Conservation (phyloP, 1,139 yeast species). For the Hemisphaericaspora xylofermentans region DNA sequence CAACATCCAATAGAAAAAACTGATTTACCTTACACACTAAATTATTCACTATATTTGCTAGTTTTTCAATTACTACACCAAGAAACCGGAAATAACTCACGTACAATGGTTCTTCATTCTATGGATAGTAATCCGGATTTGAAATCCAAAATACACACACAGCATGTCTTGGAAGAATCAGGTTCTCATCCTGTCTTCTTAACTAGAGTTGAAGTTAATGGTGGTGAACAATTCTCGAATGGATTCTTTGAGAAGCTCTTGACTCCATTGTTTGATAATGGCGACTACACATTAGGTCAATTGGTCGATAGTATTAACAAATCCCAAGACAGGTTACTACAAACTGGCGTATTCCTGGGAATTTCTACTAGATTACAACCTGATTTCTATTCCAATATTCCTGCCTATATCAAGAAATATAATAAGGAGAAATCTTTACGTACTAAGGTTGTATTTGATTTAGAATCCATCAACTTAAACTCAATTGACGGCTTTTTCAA, state of each 20-base stretch:
- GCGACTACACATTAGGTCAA: constrained; percentile 48
- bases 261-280: constrained; percentile 40
- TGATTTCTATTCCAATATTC: constrained; percentile 31
- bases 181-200: constrained; percentile 44
- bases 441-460: constrained; percentile 39
- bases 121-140: constrained; percentile 20
- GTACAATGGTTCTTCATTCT: constrained; percentile 10
- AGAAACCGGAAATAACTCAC: neutral
- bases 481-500: constrained; percentile 37
- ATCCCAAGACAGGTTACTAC: constrained; percentile 29
- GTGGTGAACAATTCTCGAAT: constrained; percentile 49
- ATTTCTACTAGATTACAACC: constrained; percentile 35
- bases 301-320: constrained; percentile 30
- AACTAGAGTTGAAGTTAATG: constrained; percentile 46
- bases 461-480: constrained; percentile 34
- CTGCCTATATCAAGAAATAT: constrained; percentile 25
- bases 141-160: constrained; percentile 29
- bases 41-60: too few relatives aligned
- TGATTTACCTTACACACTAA: too few relatives aligned
- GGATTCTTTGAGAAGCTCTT: constrained; percentile 48
- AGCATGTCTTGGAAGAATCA: constrained; percentile 34
- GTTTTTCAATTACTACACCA: neutral
- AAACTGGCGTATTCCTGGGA: constrained; percentile 46
- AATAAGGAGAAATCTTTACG: constrained; percentile 38
- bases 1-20: too few relatives aligned